A percentile compares a stretch with the other conserved stretches of the same genome.
Evolutionary conservation across 2,329 filamentous ascomycete species (phyloP).

Genomic region (Apiospora saccharicola): DNA sequence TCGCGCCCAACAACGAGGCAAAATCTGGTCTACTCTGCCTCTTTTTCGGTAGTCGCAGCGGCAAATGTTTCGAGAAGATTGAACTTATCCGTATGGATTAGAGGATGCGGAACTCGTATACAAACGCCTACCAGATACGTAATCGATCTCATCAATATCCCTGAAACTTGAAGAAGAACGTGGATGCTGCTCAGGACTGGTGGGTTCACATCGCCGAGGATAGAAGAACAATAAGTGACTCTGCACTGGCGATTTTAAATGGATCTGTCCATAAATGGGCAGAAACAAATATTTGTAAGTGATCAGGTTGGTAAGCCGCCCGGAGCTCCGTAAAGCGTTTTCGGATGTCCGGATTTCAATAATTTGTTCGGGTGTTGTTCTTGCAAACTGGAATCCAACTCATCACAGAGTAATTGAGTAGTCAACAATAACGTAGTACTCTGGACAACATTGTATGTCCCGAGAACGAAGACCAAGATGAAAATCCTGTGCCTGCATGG

Average conservation of each 20-base stretch:
- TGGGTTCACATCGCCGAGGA: not conserved
- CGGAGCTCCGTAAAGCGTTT: constrained; percentile 8
- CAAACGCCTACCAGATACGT: not conserved
- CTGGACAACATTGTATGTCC: not conserved
- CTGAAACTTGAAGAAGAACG: not conserved
- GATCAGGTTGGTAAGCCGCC: not conserved
- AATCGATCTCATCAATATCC: not conserved
- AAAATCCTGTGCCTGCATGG: constrained; percentile 24
- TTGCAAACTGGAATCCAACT: not conserved
- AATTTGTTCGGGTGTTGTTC: not conserved
- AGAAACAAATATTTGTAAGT: not conserved
- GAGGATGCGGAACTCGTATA: not conserved
- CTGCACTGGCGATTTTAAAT: too few relatives aligned
- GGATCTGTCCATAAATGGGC: too few relatives aligned
- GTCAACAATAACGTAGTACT: not conserved
- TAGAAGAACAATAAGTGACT: too few relatives aligned
- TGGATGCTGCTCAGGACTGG: not conserved
- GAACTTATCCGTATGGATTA: not conserved
- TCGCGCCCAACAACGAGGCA: not conserved
- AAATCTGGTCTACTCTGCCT: not conserved
- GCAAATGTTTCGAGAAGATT: not conserved
- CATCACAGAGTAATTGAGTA: not conserved
- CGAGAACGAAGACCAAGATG: not conserved
- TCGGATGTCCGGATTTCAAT: not conserved
- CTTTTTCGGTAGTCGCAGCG: not conserved